Conservation (phyloP, 2,329 filamentous ascomycete genomes). For the Oidium heveae region DNA sequence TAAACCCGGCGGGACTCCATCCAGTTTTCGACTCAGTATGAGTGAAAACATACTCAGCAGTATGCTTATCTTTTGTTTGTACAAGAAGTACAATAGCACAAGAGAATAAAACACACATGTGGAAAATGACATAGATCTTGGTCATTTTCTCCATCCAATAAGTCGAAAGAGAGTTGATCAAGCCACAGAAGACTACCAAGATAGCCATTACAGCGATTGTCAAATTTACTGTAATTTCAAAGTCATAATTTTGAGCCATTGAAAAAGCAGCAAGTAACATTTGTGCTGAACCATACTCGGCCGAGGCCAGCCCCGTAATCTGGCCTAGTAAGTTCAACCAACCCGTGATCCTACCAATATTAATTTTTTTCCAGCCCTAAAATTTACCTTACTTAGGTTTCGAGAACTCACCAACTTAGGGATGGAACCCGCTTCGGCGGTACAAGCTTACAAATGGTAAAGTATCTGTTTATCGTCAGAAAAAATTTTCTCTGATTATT, state of each 20-base stretch:
- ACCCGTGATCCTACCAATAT: constrained; percentile 13
- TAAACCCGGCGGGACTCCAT: constrained; percentile 28
- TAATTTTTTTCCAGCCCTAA: too few relatives aligned
- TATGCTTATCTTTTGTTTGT: constrained; percentile 24
- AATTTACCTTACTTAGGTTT: not conserved
- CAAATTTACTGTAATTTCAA: constrained; percentile 2
- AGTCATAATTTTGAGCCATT: constrained; percentile 19
- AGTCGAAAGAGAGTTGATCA: constrained; percentile 29
- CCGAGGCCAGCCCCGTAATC: constrained; percentile 24
- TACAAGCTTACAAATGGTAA: constrained; percentile 27
- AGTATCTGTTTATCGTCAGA: constrained; percentile 17
- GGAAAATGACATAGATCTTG: constrained; percentile 30
- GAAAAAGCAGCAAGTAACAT: constrained; percentile 29
- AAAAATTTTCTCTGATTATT: not conserved
- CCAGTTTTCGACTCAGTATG: constrained; percentile 24
- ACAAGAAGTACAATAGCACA: constrained; percentile 26
- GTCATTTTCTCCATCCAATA: constrained; percentile 33
- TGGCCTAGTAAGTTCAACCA: constrained; percentile 28
- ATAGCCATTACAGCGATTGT: constrained; percentile 29
- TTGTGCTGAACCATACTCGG: constrained; percentile 29
- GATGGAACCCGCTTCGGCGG: constrained; percentile 21
- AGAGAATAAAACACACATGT: constrained; percentile 24
- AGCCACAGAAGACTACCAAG: constrained; percentile 23
- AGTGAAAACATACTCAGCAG: constrained; percentile 27
- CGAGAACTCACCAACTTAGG: constrained; percentile 19